Evolutionary conservation across 140 eudicot species (phyloP).

Genomic region (Bidens hawaiensis): DNA sequence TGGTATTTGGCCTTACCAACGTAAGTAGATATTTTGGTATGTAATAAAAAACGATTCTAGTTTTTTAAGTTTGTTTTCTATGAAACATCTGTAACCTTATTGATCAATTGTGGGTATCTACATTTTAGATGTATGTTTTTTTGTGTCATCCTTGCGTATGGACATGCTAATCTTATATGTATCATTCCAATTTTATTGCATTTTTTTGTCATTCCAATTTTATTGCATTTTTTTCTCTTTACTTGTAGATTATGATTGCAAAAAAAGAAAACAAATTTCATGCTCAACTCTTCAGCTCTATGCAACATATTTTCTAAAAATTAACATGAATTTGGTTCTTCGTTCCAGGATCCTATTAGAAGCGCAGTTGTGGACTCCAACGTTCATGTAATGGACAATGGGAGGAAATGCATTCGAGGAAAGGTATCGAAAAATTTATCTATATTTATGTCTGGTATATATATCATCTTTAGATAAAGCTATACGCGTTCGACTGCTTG

Average conservation of each 20-base stretch:
- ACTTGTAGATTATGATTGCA: not conserved
- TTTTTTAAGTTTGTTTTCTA: not conserved
- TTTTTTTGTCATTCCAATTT: no score
- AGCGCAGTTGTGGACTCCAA: slow-evolving; percentile 63
- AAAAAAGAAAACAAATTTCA: not conserved
- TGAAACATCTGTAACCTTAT: not conserved
- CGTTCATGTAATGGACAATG: slow-evolving; percentile 62
- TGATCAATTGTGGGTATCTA: not conserved
- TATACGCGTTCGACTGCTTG: not conserved
- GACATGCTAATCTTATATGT: no score
- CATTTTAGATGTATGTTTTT: not conserved
- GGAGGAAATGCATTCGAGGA: slow-evolving; percentile 66
- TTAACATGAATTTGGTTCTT: slow-evolving; percentile 6
- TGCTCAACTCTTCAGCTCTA: not conserved
- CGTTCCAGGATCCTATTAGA: slow-evolving; percentile 56
- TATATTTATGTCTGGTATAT: no score
- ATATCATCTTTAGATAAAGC: not conserved
- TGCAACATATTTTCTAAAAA: not conserved
- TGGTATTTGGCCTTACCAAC: no score
- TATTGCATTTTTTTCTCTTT: no score
- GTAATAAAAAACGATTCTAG: not conserved
- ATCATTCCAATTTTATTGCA: no score
- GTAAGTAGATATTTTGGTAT: no score
- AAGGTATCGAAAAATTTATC: slow-evolving; percentile 50
- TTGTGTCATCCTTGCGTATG: no score